Evolutionary conservation across 208 protist genomes (phyloP).

Genomic region (Leishmania tropica): DNA sequence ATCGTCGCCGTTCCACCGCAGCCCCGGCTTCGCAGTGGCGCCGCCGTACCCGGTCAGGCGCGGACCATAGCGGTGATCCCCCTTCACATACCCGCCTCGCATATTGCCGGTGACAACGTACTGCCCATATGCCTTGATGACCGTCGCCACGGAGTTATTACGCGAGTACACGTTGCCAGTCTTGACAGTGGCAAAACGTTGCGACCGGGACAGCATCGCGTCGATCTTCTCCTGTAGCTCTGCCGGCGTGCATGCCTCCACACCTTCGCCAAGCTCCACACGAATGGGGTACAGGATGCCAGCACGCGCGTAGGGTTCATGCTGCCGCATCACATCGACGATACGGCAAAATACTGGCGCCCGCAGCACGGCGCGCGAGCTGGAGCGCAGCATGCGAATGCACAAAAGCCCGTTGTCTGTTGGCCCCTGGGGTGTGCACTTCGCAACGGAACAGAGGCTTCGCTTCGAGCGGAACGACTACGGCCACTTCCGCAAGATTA

Average conservation of each 20-base stretch:
- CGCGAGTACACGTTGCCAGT: constrained; percentile 72
- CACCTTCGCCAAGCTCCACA: constrained; percentile 74
- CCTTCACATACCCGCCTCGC: constrained; percentile 87
- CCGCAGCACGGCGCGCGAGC: constrained; percentile 10
- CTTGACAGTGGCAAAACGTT: constrained; percentile 75
- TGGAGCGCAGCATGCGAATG: constrained; percentile 16
- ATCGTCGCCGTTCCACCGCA: constrained; percentile 87
- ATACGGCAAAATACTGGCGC: constrained; percentile 86
- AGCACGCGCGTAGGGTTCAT: constrained; percentile 59
- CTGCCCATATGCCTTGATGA: constrained; percentile 68
- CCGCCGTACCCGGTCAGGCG: constrained; percentile 83
- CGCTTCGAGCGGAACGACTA: not conserved
- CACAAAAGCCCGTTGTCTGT: constrained; percentile 1
- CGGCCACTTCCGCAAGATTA: not conserved
- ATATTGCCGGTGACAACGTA: constrained; percentile 88
- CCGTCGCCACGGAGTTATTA: constrained; percentile 60
- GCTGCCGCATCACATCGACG: constrained; percentile 70
- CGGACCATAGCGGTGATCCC: constrained; percentile 82
- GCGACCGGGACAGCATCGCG: constrained; percentile 58
- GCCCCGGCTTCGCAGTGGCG: constrained; percentile 80
- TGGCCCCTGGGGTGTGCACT: not conserved
- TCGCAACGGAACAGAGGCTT: not conserved
- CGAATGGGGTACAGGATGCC: constrained; percentile 84
- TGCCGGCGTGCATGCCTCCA: constrained; percentile 54
- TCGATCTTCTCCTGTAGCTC: constrained; percentile 79